phyloP scores from a whole-genome alignment of 202 grass and related monocot genomes.

The Zoysia matrella region DNA sequence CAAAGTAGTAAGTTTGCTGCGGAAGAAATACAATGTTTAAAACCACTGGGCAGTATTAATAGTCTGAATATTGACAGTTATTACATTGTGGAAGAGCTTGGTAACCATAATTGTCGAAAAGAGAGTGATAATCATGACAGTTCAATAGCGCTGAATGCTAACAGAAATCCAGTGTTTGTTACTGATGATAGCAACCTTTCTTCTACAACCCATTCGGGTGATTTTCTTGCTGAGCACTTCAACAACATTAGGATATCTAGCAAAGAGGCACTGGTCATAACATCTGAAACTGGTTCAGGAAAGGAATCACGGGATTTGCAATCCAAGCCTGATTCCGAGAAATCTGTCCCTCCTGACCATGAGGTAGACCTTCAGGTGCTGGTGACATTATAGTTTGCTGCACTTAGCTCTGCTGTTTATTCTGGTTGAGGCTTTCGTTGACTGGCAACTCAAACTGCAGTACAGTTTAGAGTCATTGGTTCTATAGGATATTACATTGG shows the following conservation, averaged over 20 bases:
- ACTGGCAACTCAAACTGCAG: constrained; percentile 23
- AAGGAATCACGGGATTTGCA: constrained; percentile 49
- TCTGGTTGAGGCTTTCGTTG: constrained; percentile 30
- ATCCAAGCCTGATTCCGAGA: constrained; percentile 40
- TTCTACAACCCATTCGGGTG: constrained; percentile 24
- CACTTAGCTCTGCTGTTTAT: constrained; percentile 2
- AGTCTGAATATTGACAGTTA: constrained; percentile 19
- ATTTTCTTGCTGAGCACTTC: constrained; percentile 47
- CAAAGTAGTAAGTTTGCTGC: constrained; percentile 26
- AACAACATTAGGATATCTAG: constrained; percentile 44
- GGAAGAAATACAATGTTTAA: constrained; percentile 29
- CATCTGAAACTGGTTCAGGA: constrained; percentile 43
- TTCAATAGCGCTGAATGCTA: neutral
- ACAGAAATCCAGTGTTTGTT: constrained; percentile 4
- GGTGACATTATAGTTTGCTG: constrained; percentile 41
- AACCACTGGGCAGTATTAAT: neutral
- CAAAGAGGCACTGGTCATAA: constrained; percentile 33
- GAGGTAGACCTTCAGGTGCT: constrained; percentile 49
- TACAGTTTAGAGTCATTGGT: constrained; percentile 32
- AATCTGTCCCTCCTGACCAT: constrained; percentile 45
- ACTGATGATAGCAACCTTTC: constrained; percentile 30
- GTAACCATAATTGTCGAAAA: constrained; percentile 14
- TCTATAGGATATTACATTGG: constrained; percentile 39
- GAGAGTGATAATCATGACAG: constrained; percentile 23
- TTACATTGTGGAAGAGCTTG: constrained; percentile 26